These are phyloP conservation scores for Penicillium ucsense DNA, from an alignment of 495 filamentous ascomycete species.

Conservation along the genomic window DNA sequence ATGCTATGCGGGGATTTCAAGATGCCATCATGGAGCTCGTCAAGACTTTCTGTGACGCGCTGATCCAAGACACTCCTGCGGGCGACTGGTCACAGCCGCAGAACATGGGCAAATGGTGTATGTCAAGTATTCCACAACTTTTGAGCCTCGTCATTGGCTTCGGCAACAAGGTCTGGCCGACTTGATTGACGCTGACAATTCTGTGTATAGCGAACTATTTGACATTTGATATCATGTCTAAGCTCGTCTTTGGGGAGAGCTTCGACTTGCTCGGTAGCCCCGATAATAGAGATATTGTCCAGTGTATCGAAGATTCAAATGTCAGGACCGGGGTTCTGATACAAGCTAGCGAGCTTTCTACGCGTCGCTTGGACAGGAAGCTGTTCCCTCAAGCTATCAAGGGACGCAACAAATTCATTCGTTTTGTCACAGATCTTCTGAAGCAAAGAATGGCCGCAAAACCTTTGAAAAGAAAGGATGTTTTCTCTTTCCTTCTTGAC, in stretches of 20 bases:
- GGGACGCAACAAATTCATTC: constrained; percentile 11
- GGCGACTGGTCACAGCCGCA: constrained; percentile 9
- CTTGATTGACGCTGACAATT: no score
- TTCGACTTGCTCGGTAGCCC: background rate
- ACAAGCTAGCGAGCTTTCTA: background rate
- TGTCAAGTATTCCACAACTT: background rate
- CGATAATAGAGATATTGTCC: constrained; percentile 9
- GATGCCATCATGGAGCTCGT: background rate
- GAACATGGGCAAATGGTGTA: constrained; percentile 26
- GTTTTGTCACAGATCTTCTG: constrained; percentile 36
- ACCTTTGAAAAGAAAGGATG: constrained; percentile 37
- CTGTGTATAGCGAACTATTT: constrained; percentile 1
- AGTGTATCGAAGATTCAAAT: constrained; percentile 9
- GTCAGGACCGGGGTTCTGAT: constrained; percentile 2
- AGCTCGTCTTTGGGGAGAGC: constrained; percentile 9
- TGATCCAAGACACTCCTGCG: background rate
- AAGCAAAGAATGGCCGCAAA: constrained; percentile 17
- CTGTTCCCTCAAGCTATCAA: background rate
- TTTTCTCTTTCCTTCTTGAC: constrained; percentile 53
- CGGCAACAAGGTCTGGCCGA: no score
- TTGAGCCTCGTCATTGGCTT: no score
- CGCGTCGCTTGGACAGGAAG: background rate
- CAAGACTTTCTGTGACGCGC: background rate
- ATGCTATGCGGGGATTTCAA: constrained; percentile 23
- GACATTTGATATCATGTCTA: constrained; percentile 14